Percentiles rank a stretch among this genome's conserved stretches.
Conservation (phyloP, 768 basidiomycete genomes). For the Collybia sordida region DNA sequence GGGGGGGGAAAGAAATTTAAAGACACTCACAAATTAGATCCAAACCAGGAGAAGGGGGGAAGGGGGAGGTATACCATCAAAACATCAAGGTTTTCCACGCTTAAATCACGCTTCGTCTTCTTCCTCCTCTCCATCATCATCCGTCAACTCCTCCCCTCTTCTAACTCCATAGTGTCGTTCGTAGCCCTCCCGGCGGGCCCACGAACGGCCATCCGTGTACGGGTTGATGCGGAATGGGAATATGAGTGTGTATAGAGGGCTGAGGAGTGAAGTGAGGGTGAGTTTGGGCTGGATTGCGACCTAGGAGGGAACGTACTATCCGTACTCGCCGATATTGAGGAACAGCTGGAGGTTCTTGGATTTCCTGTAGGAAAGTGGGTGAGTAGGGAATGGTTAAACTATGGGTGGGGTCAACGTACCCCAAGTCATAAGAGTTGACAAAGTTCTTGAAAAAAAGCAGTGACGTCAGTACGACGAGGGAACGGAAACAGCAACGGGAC, state of each 20-base stretch:
- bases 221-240: constrained; percentile 80
- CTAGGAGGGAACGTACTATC: constrained; percentile 66
- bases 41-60: too few relatives aligned
- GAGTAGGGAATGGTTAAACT: not conserved
- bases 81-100: not conserved
- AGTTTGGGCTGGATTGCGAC: not conserved
- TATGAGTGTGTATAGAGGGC: constrained; percentile 77
- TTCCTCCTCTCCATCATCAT: constrained; percentile 66
- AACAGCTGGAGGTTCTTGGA: constrained; percentile 75
- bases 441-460: constrained; percentile 51
- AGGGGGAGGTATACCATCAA: too few relatives aligned
- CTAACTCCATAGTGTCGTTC: constrained; percentile 60
- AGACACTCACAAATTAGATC: not conserved
- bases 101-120: not conserved
- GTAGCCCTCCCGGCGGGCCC: constrained; percentile 72
- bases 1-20: not conserved
- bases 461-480: not conserved
- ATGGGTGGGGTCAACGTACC: constrained; percentile 39
- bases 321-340: constrained; percentile 79
- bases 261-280: constrained; percentile 24
- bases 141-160: constrained; percentile 86
- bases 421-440: constrained; percentile 90
- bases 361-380: constrained; percentile 29
- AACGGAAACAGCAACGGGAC: not conserved
- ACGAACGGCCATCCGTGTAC: constrained; percentile 80